Evolutionary conservation across 2,329 filamentous ascomycete genomes (phyloP), one percentile per base, ranked within the genome.

Genomic region (Alternaria sp.): DNA sequence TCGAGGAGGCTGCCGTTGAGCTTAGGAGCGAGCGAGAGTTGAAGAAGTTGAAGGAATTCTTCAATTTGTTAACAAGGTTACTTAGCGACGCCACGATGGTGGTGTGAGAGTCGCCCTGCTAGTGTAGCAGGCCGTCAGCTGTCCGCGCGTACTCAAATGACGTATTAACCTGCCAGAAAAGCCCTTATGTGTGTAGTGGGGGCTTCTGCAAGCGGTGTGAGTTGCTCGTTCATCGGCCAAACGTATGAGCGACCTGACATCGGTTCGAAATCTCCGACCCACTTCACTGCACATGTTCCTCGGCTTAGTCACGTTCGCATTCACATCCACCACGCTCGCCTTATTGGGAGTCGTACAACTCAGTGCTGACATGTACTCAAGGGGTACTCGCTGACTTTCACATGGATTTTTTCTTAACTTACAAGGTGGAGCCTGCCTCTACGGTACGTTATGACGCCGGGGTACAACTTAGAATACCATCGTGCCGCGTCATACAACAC

Each of bases 31-130:
- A 71, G 59, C 72, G 71, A 52, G 67, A 69, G 57, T 70, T 72
- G 59, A 75, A 67, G 65, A 75, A 77, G 60, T 66, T 56, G 54
- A 76, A 66, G 8, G 73, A 73, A 70, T 70, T 75, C 66, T 74
- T 77, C 63, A 75, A 68, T 71, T 77, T 72, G 64, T 70, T 70
- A 60, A 75, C 51, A 48, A 74, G 53, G 46, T 55, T 66, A 58
- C 71, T 73, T 49, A 73, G 58, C 60, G 72, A 73, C 73, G 74
- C 74, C 74, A 77, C 73, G 72, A 67, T 77, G 74, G 62, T 65
- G 49, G 36, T 50, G 54, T 52, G 58, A 53, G 37, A 40, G 52
- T 41, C 57, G 58, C 52, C 62, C 58, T 61, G 62, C 62, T 40
- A 50, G 49, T 51, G 54, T 54, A 63, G 62, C 65, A 63, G 60